Evolutionary conservation across 169 alveolate species (phyloP), one percentile per base, ranked within the genome.

Genomic region (Neospora caninum): DNA sequence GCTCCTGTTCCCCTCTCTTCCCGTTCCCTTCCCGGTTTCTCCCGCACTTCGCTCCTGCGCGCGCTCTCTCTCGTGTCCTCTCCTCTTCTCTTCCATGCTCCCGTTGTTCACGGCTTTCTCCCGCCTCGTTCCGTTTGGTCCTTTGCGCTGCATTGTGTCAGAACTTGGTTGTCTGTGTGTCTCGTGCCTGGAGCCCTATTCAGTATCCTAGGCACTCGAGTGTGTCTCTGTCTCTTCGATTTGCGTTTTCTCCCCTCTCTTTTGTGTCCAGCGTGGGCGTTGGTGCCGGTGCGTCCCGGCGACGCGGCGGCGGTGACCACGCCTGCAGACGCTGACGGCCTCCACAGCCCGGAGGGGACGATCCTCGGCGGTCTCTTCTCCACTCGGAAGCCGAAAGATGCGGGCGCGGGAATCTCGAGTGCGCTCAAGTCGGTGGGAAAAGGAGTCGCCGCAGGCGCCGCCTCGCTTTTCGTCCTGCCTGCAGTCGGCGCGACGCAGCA

Each of bases 371-470:
- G 94, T 6, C 58, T 91, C 27, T 91, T 91, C 42, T 91, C 94
- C 20, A 91, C 91, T 20, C 82, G 94, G 67, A 78, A 80, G 82
- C 94, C 94, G 54, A 91, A 80, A n/a, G 94, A 91, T 34, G 94
- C 94, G 34, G 94, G 94, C 39, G 98, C 98, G 39, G 99, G 98
- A 36, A 86, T 98, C 49, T 96, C 97, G 45, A 96, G 98, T 31
- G 99, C 98, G 9, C 80, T 98, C 93, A 98, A 98, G 94, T 97
- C 98, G 7, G 98, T 97, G 36, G 97, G 98, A n/a, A 98, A 98
- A 92, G 99, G 99, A 10, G 98, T 97, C 45, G 97, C 97, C 31
- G 97, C 96, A 70, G 99, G 99, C 16, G 98, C 97, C 70, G 98
- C 98, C n/a, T 96, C 97, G 49, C 96, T 98, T 49, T 98, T 98